Evolutionary conservation across 2,329 filamentous ascomycete genomes (phyloP).

Genomic region (Trichoderma breve): DNA sequence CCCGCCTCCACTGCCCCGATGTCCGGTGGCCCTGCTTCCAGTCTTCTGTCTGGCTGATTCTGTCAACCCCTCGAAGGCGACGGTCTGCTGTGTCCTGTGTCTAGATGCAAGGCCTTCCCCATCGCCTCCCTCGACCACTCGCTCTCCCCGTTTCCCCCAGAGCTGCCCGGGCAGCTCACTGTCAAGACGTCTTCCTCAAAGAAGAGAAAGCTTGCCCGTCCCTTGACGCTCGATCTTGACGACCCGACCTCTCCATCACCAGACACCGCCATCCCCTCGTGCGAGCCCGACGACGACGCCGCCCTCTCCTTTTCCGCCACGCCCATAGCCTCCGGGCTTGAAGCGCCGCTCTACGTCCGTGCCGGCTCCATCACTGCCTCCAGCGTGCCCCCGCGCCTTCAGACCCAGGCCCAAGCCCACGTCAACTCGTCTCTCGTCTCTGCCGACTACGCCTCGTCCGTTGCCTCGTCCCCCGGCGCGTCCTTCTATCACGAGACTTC

Average conservation of each 20-base stretch:
- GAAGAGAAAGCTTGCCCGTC: conserved; percentile 65
- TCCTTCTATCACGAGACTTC: conserved; percentile 56
- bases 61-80: conserved; percentile 20
- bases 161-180: conserved; percentile 66
- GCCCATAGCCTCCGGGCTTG: conserved; percentile 38
- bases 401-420: conserved; percentile 41
- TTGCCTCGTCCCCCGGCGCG: conserved; percentile 57
- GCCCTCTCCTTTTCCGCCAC: conserved; percentile 51
- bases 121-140: conserved; percentile 10
- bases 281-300: conserved; percentile 50
- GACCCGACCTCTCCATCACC: conserved; percentile 38
- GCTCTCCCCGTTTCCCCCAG: conserved; percentile 27
- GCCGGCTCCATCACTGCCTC: conserved; percentile 47
- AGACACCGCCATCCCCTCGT: conserved; percentile 52
- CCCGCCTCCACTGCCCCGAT: conserved; percentile 19
- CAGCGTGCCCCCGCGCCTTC: conserved; percentile 52
- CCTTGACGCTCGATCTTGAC: conserved; percentile 44
- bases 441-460: conserved; percentile 53
- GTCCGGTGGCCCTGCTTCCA: conserved; percentile 19
- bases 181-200: conserved; percentile 72
- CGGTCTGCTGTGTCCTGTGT: neutral
- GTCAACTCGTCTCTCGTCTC: conserved; percentile 33
- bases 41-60: conserved; percentile 20
- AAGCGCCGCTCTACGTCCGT: conserved; percentile 42
- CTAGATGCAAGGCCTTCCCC: conserved; percentile 18